Conservation (phyloP, 495 filamentous ascomycete genomes). For the Aspergillus leporis region DNA sequence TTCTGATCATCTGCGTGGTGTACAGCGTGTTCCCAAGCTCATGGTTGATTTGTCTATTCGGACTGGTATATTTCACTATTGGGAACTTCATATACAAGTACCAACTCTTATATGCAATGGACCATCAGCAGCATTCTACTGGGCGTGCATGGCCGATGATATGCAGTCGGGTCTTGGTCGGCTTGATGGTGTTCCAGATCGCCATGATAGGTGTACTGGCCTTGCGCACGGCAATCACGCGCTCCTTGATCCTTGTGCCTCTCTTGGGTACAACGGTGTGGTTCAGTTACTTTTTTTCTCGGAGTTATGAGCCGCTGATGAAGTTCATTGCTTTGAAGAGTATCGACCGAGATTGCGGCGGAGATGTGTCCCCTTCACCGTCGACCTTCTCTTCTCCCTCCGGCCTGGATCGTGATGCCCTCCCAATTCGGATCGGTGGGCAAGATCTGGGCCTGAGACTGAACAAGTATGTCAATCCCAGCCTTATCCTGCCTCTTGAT, state of each 20-base stretch:
- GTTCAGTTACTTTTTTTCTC: slow-evolving; percentile 75
- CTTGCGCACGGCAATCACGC: slow-evolving; percentile 65
- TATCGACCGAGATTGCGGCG: slow-evolving; percentile 59
- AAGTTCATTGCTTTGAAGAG: slow-evolving; percentile 89
- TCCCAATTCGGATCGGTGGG: slow-evolving; percentile 41
- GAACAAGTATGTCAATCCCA: slow-evolving; percentile 51
- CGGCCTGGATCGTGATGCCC: slow-evolving; percentile 45
- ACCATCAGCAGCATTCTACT: slow-evolving; percentile 92
- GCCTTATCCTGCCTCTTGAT: slow-evolving; percentile 45
- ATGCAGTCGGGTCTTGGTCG: slow-evolving; percentile 82
- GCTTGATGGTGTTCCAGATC: slow-evolving; percentile 82
- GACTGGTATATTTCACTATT: slow-evolving; percentile 82
- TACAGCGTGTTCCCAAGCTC: slow-evolving; percentile 88
- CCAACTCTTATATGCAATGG: slow-evolving; percentile 97
- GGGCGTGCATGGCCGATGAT: slow-evolving; percentile 95
- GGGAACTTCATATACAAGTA: slow-evolving; percentile 98
- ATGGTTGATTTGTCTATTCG: slow-evolving; percentile 78
- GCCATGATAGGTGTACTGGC: slow-evolving; percentile 88
- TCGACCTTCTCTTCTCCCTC: slow-evolving; percentile 44
- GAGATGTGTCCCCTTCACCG: slow-evolving; percentile 39
- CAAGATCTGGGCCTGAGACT: slow-evolving; percentile 41
- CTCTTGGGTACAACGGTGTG: slow-evolving; percentile 77
- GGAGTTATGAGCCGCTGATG: slow-evolving; percentile 80
- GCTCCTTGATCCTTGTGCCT: slow-evolving; percentile 71
- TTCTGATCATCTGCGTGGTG: slow-evolving; percentile 91